Conservation (phyloP, 2,329 filamentous ascomycete species). For the Claviceps lovelessii region DNA sequence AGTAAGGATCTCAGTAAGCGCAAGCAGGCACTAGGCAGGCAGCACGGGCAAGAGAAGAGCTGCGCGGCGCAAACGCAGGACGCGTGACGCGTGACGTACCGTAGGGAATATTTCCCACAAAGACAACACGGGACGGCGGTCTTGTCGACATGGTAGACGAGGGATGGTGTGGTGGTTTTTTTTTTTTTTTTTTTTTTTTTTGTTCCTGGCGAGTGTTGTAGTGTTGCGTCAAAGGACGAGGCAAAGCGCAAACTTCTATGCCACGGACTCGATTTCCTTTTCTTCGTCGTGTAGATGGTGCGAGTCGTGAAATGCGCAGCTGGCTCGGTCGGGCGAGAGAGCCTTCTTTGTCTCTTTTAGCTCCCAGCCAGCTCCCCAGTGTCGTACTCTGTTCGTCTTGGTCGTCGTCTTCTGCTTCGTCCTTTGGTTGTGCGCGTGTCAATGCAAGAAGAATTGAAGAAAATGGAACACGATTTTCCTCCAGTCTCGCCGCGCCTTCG, state of each 20-base stretch:
- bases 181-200: too few species aligned
- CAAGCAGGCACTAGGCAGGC: background rate
- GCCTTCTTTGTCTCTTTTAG: background rate
- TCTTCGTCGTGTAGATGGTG: background rate
- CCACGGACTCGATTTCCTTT: background rate
- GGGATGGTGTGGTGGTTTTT: background rate
- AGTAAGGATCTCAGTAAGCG: slow-evolving; percentile 8
- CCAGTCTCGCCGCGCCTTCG: background rate
- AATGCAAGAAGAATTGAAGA: background rate
- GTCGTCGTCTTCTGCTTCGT: too few species aligned
- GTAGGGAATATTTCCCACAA: slow-evolving; percentile 78
- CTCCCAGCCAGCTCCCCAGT: background rate
- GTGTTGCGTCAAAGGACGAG: background rate
- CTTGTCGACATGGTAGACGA: slow-evolving; percentile 47
- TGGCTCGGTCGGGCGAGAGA: background rate
- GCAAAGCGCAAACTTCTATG: background rate
- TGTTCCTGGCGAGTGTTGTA: background rate
- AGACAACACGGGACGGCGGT: slow-evolving; percentile 64
- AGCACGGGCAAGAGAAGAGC: background rate
- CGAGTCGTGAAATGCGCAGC: background rate
- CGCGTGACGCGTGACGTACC: slow-evolving; percentile 31
- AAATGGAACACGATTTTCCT: background rate
- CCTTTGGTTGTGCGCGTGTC: too few species aligned
- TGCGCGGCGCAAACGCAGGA: background rate
- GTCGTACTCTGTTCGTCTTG: background rate